Evolutionary conservation across 148 eudicot genomes (phyloP).

Genomic region (Dysphania ambrosioides): DNA sequence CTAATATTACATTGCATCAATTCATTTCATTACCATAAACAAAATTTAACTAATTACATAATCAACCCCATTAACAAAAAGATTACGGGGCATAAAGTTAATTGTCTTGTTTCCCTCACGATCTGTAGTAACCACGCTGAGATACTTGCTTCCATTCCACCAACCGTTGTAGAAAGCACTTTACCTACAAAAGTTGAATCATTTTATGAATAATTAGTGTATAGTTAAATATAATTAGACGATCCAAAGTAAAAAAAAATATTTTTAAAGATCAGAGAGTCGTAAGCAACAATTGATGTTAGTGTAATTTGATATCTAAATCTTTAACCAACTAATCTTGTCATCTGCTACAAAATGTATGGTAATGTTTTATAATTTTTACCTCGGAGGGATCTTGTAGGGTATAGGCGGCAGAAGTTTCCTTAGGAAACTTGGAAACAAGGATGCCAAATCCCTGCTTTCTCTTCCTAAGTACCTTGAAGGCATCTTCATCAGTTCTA

Average conservation of each 20-base stretch:
- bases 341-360: not conserved
- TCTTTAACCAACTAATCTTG: too few relatives aligned
- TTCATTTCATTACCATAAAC: not conserved
- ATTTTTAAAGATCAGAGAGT: too few relatives aligned
- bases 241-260: too few relatives aligned
- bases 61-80: constrained; percentile 26
- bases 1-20: constrained; percentile 1
- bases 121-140: constrained; percentile 14
- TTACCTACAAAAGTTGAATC: constrained; percentile 32
- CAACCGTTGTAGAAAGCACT: constrained; percentile 52
- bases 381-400: constrained; percentile 84
- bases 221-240: not conserved
- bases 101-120: not conserved
- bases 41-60: constrained; percentile 26
- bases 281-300: too few relatives aligned
- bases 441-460: constrained; percentile 83
- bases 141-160: constrained; percentile 59
- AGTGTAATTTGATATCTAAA: too few relatives aligned
- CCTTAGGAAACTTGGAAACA: constrained; percentile 74
- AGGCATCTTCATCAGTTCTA: constrained; percentile 87
- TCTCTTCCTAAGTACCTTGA: constrained; percentile 60
- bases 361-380: not conserved
- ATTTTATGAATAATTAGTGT: not conserved
- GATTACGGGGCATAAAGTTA: constrained; percentile 26
- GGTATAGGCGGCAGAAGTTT: constrained; percentile 74